phyloP scores from a whole-genome alignment of 371 early-diverging fungal species.

The Mucor irregularis region DNA sequence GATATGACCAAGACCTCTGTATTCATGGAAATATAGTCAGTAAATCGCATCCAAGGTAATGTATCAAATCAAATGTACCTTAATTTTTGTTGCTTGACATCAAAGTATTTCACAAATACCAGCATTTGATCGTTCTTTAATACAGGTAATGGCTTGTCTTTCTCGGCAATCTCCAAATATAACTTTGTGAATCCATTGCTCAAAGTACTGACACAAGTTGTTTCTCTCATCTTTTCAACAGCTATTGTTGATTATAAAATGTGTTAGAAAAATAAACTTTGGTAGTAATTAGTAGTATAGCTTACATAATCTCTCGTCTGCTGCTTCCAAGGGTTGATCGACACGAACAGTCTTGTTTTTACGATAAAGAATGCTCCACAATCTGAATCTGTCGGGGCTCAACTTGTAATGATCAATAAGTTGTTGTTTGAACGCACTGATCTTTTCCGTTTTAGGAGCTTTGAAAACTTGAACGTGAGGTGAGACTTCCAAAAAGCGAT shows the following conservation, averaged over 20 bases:
- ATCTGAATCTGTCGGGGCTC: constrained; percentile 60
- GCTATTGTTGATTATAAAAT: constrained; percentile 14
- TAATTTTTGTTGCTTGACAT: constrained; percentile 63
- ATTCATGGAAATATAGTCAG: too few species aligned
- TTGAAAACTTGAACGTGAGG: constrained; percentile 46
- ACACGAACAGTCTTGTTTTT: constrained; percentile 87
- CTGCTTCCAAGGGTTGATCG: constrained; percentile 59
- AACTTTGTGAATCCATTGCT: constrained; percentile 34
- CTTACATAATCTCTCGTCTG: constrained; percentile 50
- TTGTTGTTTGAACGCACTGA: constrained; percentile 54
- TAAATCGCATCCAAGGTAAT: too few species aligned
- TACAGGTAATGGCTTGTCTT: constrained; percentile 26
- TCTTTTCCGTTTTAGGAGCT: constrained; percentile 58
- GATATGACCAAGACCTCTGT: constrained; percentile 64
- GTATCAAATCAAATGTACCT: constrained; percentile 56
- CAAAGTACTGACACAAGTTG: constrained; percentile 14
- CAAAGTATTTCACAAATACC: constrained; percentile 87
- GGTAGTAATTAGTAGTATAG: neutral
- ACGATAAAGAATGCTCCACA: constrained; percentile 84
- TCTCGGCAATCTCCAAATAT: constrained; percentile 37
- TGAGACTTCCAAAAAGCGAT: constrained; percentile 33
- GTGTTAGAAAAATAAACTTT: neutral
- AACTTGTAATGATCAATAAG: constrained; percentile 55
- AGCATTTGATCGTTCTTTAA: constrained; percentile 46
- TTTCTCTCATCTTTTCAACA: constrained; percentile 33